Evolutionary conservation across 768 basidiomycete species (phyloP).

Genomic region (Agaricus subrufescens): DNA sequence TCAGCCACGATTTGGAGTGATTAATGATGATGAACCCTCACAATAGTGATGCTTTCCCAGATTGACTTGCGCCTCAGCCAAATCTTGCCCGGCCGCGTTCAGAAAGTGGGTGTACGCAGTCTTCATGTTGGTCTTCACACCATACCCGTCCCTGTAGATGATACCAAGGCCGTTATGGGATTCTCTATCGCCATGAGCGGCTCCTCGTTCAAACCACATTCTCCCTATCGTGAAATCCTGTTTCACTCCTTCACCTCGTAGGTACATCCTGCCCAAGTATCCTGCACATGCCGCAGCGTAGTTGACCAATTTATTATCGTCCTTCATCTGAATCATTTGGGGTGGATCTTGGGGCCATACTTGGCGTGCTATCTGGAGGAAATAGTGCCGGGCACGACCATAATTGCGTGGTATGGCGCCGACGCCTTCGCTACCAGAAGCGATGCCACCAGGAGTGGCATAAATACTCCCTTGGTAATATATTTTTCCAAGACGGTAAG

Average conservation of each 20-base stretch:
- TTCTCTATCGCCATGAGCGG: conserved; percentile 77
- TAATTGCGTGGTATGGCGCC: conserved; percentile 83
- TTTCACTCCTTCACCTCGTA: conserved; percentile 89
- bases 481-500: conserved; percentile 90
- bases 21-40: conserved; percentile 19
- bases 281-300: conserved; percentile 80
- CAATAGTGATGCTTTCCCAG: conserved; percentile 72
- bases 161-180: conserved; percentile 88
- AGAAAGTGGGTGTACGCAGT: conserved; percentile 66
- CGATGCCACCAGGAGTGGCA: conserved; percentile 68
- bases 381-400: conserved; percentile 74
- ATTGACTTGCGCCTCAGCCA: conserved; percentile 91
- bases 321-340: conserved; percentile 49
- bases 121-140: conserved; percentile 56
- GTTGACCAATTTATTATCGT: conserved; percentile 45
- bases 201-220: conserved; percentile 93
- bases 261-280: conserved; percentile 89
- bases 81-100: conserved; percentile 79
- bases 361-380: conserved; percentile 74
- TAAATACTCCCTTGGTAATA: conserved; percentile 97
- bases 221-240: conserved; percentile 71
- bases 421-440: conserved; percentile 88
- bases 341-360: conserved; percentile 84
- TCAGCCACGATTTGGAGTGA: conserved; percentile 7
- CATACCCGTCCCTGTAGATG: conserved; percentile 87